A percentile compares a stretch with the other conserved stretches of the same genome.
phyloP scores from a whole-genome alignment of 2,329 filamentous ascomycete genomes.

The Monilinia fructigena region DNA sequence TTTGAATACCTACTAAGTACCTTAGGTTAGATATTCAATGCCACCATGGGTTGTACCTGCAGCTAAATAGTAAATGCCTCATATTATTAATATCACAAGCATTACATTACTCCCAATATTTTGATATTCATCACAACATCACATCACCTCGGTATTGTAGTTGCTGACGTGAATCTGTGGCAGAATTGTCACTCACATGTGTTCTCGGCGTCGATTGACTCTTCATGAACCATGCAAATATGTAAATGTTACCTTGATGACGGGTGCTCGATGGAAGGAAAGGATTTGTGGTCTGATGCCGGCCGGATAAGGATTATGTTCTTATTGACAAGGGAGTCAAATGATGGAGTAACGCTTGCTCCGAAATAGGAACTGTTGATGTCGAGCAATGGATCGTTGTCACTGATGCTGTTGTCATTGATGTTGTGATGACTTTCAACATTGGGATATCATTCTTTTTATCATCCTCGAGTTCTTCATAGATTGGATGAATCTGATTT shows the following conservation, averaged over 20 bases:
- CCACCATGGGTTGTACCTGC: too few relatives aligned
- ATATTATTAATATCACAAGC: too few relatives aligned
- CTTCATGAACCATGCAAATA: neutral
- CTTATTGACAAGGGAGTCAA: too few relatives aligned
- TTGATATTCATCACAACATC: neutral
- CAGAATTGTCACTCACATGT: constrained; percentile 13
- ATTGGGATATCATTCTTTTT: neutral
- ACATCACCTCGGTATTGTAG: constrained; percentile 10
- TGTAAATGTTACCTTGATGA: neutral
- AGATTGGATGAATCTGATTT: too few relatives aligned
- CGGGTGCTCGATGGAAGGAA: neutral
- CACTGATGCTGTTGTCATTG: neutral
- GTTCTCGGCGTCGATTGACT: constrained; percentile 8
- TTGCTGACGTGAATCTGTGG: constrained; percentile 1
- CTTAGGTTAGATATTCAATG: too few relatives aligned
- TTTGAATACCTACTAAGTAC: neutral
- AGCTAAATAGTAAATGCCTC: too few relatives aligned
- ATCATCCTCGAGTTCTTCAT: neutral
- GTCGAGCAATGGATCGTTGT: neutral
- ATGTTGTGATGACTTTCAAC: neutral
- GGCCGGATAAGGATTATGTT: neutral
- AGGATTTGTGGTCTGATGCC: neutral
- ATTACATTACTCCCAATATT: too few relatives aligned
- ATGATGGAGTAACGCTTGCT: neutral
- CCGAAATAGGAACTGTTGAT: constrained; percentile 15